Evolutionary conservation across 306 rosid genomes (phyloP).

Genomic region (Crotalaria pallida): DNA sequence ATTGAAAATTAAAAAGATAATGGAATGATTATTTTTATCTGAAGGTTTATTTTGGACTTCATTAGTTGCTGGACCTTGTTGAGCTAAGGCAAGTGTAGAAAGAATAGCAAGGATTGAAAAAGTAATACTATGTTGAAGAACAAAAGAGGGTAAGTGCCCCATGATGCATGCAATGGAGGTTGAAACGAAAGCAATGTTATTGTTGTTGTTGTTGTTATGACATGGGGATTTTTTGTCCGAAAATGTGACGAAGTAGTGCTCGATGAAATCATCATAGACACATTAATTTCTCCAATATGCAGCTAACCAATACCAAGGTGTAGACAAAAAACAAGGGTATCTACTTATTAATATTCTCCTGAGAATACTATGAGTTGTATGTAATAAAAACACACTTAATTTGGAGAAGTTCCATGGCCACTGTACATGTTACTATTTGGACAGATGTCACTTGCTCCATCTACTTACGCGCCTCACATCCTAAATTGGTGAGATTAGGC

Average conservation of each 20-base stretch:
- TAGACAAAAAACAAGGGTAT: constrained; percentile 31
- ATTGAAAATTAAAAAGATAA: constrained; percentile 23
- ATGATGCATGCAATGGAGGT: constrained; percentile 10
- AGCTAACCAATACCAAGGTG: constrained; percentile 14
- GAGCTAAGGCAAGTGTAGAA: constrained; percentile 21
- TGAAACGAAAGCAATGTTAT: constrained; percentile 22
- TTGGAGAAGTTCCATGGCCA: no score
- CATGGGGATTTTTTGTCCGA: neutral
- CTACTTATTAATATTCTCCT: constrained; percentile 21
- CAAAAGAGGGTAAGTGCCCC: constrained; percentile 11
- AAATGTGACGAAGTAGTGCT: neutral
- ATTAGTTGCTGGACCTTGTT: constrained; percentile 1
- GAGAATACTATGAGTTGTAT: constrained; percentile 22
- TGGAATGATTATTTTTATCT: neutral
- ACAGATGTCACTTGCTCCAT: no score
- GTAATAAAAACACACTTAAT: no score
- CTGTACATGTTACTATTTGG: no score
- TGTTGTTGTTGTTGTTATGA: constrained; percentile 15
- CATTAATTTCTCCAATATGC: constrained; percentile 1
- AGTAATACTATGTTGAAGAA: neutral
- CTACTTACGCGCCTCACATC: no score
- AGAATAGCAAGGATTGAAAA: constrained; percentile 6
- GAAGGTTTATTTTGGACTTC: neutral
- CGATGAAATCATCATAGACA: neutral
- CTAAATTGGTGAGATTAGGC: no score